phyloP scores from a whole-genome alignment of 768 basidiomycete species.

The Pulveroboletus sp. region DNA sequence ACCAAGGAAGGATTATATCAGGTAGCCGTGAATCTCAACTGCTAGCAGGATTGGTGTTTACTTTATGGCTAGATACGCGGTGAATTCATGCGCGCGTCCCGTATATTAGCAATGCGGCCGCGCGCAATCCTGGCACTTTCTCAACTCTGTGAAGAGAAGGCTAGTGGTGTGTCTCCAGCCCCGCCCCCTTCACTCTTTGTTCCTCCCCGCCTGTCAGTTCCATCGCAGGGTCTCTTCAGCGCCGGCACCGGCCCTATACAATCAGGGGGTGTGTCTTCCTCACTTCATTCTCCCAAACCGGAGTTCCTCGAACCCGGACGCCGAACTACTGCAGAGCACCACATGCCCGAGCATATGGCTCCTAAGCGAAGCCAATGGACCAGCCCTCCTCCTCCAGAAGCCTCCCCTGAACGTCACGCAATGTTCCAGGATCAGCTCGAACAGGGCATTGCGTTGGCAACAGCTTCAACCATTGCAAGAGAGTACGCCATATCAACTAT shows the following conservation, averaged over 20 bases:
- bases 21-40: conserved; percentile 35
- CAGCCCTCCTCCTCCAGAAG: conserved; percentile 77
- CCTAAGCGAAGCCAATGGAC: conserved; percentile 80
- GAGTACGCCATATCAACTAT: conserved; percentile 47
- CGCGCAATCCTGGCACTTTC: conserved; percentile 78
- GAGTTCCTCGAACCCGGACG: conserved; percentile 43
- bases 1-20: conserved; percentile 95
- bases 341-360: conserved; percentile 69
- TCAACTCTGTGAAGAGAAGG: conserved; percentile 88
- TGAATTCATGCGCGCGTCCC: conserved; percentile 94
- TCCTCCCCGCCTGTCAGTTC: conserved; percentile 43
- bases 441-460: conserved; percentile 62
- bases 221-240: conserved; percentile 69
- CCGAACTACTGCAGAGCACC: conserved; percentile 30
- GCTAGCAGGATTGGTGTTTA: background rate
- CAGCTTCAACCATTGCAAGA: conserved; percentile 56
- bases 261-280: conserved; percentile 39
- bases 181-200: conserved; percentile 39
- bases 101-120: conserved; percentile 75
- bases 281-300: conserved; percentile 48
- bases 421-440: conserved; percentile 67
- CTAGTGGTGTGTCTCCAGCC: conserved; percentile 40
- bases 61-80: conserved; percentile 78
- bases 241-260: conserved; percentile 59
- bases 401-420: conserved; percentile 58